phyloP scores from a whole-genome alignment of 306 rosid species.

The Sindora glabra region DNA sequence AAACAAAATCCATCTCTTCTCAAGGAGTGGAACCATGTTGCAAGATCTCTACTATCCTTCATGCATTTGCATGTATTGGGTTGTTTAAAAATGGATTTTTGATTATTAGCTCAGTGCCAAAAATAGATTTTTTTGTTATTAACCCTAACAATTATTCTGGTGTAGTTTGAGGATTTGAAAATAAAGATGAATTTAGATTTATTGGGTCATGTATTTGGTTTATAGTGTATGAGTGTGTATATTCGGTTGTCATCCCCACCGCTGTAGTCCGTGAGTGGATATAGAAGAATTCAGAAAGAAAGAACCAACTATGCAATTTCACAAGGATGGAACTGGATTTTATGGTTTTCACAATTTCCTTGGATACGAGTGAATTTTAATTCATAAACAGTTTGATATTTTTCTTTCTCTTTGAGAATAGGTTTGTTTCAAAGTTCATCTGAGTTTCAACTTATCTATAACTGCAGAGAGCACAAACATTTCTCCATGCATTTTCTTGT shows the following conservation, averaged over 20 bases:
- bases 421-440: too few relatives aligned
- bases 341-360: too few relatives aligned
- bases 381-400: too few relatives aligned
- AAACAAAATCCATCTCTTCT: conserved; percentile 70
- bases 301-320: too few relatives aligned
- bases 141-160: not conserved
- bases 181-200: conserved; percentile 11
- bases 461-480: conserved; percentile 62
- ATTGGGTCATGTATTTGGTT: not conserved
- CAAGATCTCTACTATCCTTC: conserved; percentile 31
- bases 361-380: too few relatives aligned
- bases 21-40: conserved; percentile 69
- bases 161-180: conserved; percentile 14
- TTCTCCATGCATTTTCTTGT: conserved; percentile 73
- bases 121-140: too few relatives aligned
- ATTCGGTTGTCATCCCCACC: not conserved
- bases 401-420: not conserved
- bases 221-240: not conserved
- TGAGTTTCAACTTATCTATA: not conserved
- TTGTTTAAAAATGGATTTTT: too few relatives aligned
- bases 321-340: too few relatives aligned
- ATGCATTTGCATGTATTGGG: too few relatives aligned
- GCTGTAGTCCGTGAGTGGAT: too few relatives aligned
- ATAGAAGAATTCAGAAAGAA: not conserved
- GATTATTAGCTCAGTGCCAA: too few relatives aligned